phyloP scores from a whole-genome alignment of 345 rosid species.

The Eutrema japonicum region DNA sequence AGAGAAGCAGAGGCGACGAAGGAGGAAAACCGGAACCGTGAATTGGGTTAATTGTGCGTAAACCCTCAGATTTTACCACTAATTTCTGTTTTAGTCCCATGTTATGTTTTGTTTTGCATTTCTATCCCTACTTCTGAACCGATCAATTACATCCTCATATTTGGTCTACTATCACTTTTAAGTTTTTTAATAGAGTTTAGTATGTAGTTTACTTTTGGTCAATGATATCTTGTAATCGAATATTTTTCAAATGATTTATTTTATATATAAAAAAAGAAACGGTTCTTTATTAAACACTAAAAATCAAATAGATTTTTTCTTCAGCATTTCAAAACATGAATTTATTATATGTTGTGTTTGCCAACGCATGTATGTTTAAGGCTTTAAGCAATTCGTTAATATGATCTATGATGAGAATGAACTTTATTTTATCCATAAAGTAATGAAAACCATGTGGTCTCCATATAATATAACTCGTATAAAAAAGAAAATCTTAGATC shows the following conservation, averaged over 20 bases:
- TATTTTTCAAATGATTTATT: neutral
- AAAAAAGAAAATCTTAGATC: neutral
- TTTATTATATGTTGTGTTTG: neutral
- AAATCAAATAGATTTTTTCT: neutral
- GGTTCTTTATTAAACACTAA: neutral
- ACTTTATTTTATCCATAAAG: too few species aligned
- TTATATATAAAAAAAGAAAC: neutral
- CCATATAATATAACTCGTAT: neutral
- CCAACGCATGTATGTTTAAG: neutral
- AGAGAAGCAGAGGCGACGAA: constrained; percentile 2
- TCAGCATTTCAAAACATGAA: neutral
- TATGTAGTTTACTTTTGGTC: constrained; percentile 20
- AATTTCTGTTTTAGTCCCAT: neutral
- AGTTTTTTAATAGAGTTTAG: neutral
- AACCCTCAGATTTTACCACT: neutral
- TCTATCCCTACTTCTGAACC: constrained; percentile 17
- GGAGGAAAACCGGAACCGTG: constrained; percentile 14
- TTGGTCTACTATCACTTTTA: constrained; percentile 31
- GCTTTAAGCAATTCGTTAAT: neutral
- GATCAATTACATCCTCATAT: constrained; percentile 31
- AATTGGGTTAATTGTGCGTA: neutral
- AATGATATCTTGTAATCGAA: neutral
- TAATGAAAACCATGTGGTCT: neutral
- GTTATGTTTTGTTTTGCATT: neutral
- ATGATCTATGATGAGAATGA: neutral